Base-by-base conservation (phyloP, 352 stramenopile genomes). In the Peronospora farinosa region DNA sequence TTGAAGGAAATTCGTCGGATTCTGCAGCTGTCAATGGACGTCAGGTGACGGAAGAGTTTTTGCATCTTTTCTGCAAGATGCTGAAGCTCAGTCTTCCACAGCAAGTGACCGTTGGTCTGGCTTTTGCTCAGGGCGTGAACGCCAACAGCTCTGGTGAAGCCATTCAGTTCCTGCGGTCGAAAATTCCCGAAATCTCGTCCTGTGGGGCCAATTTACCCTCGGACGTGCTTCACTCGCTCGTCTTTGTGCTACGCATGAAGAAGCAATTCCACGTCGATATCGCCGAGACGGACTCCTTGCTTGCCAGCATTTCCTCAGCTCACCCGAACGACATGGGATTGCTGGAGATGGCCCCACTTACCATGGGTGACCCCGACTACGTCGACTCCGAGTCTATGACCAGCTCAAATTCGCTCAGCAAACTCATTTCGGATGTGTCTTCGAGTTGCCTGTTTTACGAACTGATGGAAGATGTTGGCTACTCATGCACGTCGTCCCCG, bases 381-480 rank as follows among this genome's bases (percentile, higher is more conserved):
- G 86, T 93, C 32, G 84, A 96, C 59, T 92, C 78, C 38, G 69
- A 78, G 23, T 63, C 68, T 6, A 57, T 81, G 40, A 62, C 54
- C n/a, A 81, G 86, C 27, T 45, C 66, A 11, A 81, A 88, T 43
- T 51, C 77, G 35, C 57, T 95, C 23, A 78, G 65, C 52, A 81
- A 88, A 54, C 69, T 96, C 33, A 82, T 93, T 30, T 65, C 70
- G 47, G 83, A 95, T 30, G 78, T 95, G 42, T 75, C 72, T 27
- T 64, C 66, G 0, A 89, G 78, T 47, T 92, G 81, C 38, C 42
- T 95, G 25, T 95, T 95, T 52, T 93, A 92, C 50, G 85, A 95
- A 30, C 61, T 96, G 31, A 91, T 96, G 84, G 83, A 92, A 57
- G 87, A 96, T 38, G 82, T 96, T 11, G 87, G 87, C 7, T 93